Base-by-base conservation (phyloP, 108 stramenopile species). In the Craspedostauros australis region DNA sequence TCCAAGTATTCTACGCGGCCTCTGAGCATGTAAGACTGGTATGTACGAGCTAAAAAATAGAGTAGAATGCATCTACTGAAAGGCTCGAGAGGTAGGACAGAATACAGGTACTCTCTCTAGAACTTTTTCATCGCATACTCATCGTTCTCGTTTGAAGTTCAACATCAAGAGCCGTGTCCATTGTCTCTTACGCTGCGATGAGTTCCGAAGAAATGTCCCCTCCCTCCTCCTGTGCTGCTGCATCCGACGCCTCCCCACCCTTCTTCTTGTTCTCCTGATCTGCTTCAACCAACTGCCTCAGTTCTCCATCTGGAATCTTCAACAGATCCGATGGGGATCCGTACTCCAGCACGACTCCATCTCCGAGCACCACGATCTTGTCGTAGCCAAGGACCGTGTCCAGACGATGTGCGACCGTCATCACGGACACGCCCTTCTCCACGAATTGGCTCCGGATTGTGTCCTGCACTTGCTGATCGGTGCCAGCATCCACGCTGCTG, bases 331-430 rank as follows among this genome's bases (percentile, higher is more conserved):
- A 51, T 16, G 88, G 88, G 23, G 62, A 33, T 3, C 80, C 89
- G 43, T 75, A 82, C 64, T 96, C 95, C 34, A 76, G 54, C 3
- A 95, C 52, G 14, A 61, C 24, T 0, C 98, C 98, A 50, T 71
- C 68, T 9, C 84, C 92, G 22, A 99, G 63, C 1, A 97, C 98
- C 45, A 93, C 73, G 28, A 99, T 91, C 26, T 74, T 76, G 60
- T 97, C 96, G 49, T 87, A 95, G 12, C 86, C 91, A 19, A 85
- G 55, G 2, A 99, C 84, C 2, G 95, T 96, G 29, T 94, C 84
- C 15, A 94, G 60, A 22, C 95, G 76, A 49, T 96, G 95, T 0
- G 92, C 92, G 15, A 96, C 86, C 25, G 91, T 91, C 24, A 96
- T 73, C 16, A 93, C 84, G 6, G 92, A 90, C 6, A 76, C 75